Base-by-base conservation (phyloP, 2,329 filamentous ascomycete species). In the Pyricularia pennisetigena region DNA sequence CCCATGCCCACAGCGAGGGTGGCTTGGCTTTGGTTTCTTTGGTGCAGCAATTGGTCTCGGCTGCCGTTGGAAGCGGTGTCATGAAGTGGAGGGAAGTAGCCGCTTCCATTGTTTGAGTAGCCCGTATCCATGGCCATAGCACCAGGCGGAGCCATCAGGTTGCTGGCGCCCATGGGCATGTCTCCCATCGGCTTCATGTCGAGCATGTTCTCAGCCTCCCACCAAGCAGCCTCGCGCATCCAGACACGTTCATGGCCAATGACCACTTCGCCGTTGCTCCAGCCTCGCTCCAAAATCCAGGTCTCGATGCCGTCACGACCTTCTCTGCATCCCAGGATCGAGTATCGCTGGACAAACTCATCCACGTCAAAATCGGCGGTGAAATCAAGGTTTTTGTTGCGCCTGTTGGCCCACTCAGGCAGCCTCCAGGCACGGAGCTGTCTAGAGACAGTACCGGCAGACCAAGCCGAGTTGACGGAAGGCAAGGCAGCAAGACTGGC, bases 201-300 rank as follows among this genome's bases (percentile, higher is more conserved):
- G 30, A 98, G 88, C 91, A 97, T 97, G 70, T 87, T 92, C 80
- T 99, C 95, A 5, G 94, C 94, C 78, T 98, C 94, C 94, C 94
- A 98, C 94, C 95, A 99, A 2, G 94, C 91, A 69, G 82, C 85
- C 78, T 99, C 95, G 66, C 94, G 88, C 82, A 98, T 94, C 95
- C 95, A 99, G 61, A 99, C 88, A 35, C 95, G 91, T 78, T 98
- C 93, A 2, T 88, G 89, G 68, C 95, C 95, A 35, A 98, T 83
- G 5, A 97, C 88, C 1, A 98, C 93, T 79, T 98, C 95, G 57
- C 95, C 95, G 73, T 99, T 99, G 80, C 93, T 97, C 95, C 95
- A 99, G 1, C 95, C 95, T 69, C 95, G 89, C 79, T 98, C 94
- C 66, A 98, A 85, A 69, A 96, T 85, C 93, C 94, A 99, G 74